phyloP scores from a whole-genome alignment of 2,329 filamentous ascomycete species.

The Microcyclospora tardicrescens region DNA sequence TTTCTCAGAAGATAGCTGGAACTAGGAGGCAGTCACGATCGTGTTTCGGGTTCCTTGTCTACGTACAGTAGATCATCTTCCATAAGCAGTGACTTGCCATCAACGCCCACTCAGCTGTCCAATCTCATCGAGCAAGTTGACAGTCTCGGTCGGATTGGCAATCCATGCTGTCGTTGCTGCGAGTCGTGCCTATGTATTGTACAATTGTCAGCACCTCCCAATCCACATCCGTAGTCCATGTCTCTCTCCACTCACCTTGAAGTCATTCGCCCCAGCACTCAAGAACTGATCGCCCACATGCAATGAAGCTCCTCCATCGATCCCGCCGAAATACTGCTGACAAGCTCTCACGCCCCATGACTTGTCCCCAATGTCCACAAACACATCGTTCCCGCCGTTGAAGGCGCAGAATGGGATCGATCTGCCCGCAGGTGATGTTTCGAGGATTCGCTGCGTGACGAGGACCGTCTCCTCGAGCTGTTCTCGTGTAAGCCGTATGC shows the following conservation, averaged over 20 bases:
- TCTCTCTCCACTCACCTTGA: slow-evolving; percentile 47
- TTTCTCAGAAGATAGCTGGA: no score
- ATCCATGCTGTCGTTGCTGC: slow-evolving; percentile 97
- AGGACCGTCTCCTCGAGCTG: slow-evolving; percentile 91
- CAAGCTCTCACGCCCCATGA: slow-evolving; percentile 88
- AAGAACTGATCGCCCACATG: slow-evolving; percentile 96
- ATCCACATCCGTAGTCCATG: not conserved
- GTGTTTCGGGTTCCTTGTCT: no score
- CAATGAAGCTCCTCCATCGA: slow-evolving; percentile 65
- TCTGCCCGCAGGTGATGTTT: slow-evolving; percentile 58
- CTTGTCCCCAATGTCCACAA: slow-evolving; percentile 98
- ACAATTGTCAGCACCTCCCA: slow-evolving; percentile 4
- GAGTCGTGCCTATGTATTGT: slow-evolving; percentile 48
- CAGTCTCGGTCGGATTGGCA: slow-evolving; percentile 80
- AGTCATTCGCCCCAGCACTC: slow-evolving; percentile 90
- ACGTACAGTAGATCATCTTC: no score
- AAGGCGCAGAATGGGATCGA: slow-evolving; percentile 88
- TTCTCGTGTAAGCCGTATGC: slow-evolving; percentile 54
- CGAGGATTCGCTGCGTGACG: slow-evolving; percentile 83
- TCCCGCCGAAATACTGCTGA: slow-evolving; percentile 73
- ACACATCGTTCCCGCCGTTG: slow-evolving; percentile 94
- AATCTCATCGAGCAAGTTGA: slow-evolving; percentile 77
- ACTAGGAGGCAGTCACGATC: no score
- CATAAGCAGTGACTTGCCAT: no score
- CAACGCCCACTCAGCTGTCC: slow-evolving; percentile 14